Percentiles rank a stretch among this genome's conserved stretches.
phyloP scores from a whole-genome alignment of 1,284 basidiomycete species.

The Sphaerobolus stellatus region DNA sequence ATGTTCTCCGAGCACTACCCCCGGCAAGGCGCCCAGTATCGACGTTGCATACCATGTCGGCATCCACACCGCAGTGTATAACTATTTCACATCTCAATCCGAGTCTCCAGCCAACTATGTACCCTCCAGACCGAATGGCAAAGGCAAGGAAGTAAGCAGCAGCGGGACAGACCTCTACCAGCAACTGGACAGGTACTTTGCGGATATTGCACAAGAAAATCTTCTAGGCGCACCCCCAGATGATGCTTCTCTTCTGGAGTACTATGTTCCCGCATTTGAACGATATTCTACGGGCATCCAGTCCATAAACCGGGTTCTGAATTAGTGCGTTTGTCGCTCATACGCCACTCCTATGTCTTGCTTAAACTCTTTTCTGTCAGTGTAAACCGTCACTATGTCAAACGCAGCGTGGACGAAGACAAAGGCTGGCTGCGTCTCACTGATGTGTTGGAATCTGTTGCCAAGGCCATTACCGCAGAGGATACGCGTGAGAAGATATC shows the following conservation, averaged over 20 bases:
- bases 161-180: constrained; percentile 69
- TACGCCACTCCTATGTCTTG: background rate
- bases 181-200: constrained; percentile 65
- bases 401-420: constrained; percentile 72
- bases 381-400: constrained; percentile 76
- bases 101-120: constrained; percentile 30
- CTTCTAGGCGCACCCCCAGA: constrained; percentile 59
- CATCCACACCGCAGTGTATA: constrained; percentile 75
- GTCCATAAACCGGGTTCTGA: constrained; percentile 66
- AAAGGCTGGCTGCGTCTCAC: constrained; percentile 68
- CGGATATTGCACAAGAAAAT: constrained; percentile 57
- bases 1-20: constrained; percentile 58
- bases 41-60: constrained; percentile 71
- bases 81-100: constrained; percentile 65
- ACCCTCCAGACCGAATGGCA: constrained; percentile 7
- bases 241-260: constrained; percentile 62
- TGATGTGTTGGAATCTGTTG: constrained; percentile 64
- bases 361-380: background rate
- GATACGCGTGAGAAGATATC: constrained; percentile 26
- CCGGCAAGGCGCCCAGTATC: constrained; percentile 61
- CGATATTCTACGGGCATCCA: constrained; percentile 65
- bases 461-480: constrained; percentile 44
- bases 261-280: constrained; percentile 66
- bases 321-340: constrained; percentile 40
- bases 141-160: constrained; percentile 19